These are phyloP conservation scores for Posidonia australis DNA, from an alignment of 106 monocot genomes.

Conservation along the genomic window DNA sequence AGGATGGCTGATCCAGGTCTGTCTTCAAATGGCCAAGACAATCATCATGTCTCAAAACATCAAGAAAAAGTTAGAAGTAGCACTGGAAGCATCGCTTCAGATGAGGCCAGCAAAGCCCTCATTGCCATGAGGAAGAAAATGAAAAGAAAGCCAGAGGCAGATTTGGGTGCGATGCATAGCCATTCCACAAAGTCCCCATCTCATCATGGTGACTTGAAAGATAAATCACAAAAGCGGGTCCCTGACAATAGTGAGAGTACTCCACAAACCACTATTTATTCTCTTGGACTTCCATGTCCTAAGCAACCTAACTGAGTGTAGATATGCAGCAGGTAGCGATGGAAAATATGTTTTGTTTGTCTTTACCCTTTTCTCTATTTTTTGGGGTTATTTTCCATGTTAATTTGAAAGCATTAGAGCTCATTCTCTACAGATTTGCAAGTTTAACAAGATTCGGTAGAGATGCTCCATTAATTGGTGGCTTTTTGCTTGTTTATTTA, in stretches of 20 bases:
- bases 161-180: slow-evolving; percentile 21
- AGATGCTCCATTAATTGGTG: not conserved
- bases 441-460: not conserved
- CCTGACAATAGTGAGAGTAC: not conserved
- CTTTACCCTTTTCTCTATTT: not conserved
- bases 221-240: slow-evolving; percentile 17
- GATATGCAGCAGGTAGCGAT: slow-evolving; percentile 3
- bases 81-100: not conserved
- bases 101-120: not conserved
- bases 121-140: slow-evolving; percentile 38
- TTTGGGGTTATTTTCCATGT: not conserved
- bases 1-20: slow-evolving; percentile 12
- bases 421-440: not conserved
- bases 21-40: slow-evolving; percentile 12
- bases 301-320: slow-evolving; percentile 8
- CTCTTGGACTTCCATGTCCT: not conserved
- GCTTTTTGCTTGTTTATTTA: no score
- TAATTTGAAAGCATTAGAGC: not conserved
- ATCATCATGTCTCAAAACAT: slow-evolving; percentile 13
- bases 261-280: not conserved
- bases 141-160: slow-evolving; percentile 64
- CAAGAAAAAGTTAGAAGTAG: slow-evolving; percentile 15
- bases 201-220: slow-evolving; percentile 18
- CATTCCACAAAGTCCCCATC: slow-evolving; percentile 18
- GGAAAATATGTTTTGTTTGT: not conserved